A percentile compares a stretch with the other conserved stretches of the same genome.
These are phyloP conservation scores for Fusarium xyrophilum DNA, from an alignment of 2,329 filamentous ascomycete genomes.

Conservation along the genomic window DNA sequence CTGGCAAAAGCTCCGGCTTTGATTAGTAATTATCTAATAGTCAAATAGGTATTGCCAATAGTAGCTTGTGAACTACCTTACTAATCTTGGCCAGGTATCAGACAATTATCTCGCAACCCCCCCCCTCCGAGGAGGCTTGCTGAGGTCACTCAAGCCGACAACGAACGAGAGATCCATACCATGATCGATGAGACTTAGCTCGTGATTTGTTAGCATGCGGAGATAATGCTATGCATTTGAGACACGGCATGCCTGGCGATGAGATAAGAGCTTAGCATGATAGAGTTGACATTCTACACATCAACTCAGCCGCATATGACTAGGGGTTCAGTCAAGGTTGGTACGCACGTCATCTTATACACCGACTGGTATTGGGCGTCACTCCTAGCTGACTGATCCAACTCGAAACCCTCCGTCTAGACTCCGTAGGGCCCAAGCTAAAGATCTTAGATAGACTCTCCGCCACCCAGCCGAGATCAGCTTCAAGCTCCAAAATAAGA, in stretches of 20 bases:
- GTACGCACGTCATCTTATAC: background rate
- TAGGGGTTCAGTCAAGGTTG: background rate
- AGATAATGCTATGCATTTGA: accelerated
- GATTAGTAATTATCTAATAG: too few relatives aligned
- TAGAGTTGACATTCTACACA: background rate
- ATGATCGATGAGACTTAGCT: accelerated
- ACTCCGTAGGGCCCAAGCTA: background rate
- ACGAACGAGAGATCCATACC: background rate
- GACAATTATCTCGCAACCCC: background rate
- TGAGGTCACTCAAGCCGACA: background rate
- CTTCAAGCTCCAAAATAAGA: background rate
- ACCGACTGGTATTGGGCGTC: background rate
- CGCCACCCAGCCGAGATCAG: background rate
- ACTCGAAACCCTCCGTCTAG: background rate
- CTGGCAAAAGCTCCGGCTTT: background rate
- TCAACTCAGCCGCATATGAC: too few relatives aligned
- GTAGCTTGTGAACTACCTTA: background rate
- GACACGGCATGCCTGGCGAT: background rate
- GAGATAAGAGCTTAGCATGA: background rate
- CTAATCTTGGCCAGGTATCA: background rate
- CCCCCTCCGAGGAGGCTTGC: too few relatives aligned
- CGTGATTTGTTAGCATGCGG: background rate
- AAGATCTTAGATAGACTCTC: background rate
- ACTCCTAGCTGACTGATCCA: background rate
- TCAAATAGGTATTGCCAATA: accelerated